Evolutionary conservation across 176 grass and related monocot species (phyloP).

Genomic region (Oryza glaberrima): DNA sequence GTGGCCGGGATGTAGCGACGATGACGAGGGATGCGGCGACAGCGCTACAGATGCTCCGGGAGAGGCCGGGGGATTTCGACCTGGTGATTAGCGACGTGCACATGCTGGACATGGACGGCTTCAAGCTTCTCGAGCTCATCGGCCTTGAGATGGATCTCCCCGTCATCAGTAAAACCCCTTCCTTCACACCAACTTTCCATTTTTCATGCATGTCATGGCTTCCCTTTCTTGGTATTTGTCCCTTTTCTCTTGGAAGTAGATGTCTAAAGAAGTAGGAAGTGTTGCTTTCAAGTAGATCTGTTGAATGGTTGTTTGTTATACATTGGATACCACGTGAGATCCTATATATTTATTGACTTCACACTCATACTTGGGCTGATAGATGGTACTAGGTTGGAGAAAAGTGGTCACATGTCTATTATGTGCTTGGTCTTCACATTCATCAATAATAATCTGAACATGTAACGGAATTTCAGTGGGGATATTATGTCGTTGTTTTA

Average conservation of each 20-base stretch:
- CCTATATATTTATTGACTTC: not conserved
- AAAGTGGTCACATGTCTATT: not conserved
- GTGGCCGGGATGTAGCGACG: conserved; percentile 50
- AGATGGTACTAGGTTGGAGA: not conserved
- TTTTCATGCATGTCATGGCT: not conserved
- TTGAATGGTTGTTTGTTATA: not conserved
- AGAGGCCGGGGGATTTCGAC: conserved; percentile 54
- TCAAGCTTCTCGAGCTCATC: conserved; percentile 62
- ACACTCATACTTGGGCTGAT: not conserved
- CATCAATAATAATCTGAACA: no score
- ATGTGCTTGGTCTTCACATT: no score
- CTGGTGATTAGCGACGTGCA: conserved; percentile 63
- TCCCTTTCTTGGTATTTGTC: not conserved
- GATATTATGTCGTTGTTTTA: no score
- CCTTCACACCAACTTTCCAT: not conserved
- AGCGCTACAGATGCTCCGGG: conserved; percentile 56
- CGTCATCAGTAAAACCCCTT: conserved; percentile 63
- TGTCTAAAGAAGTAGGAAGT: not conserved
- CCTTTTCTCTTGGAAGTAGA: not conserved
- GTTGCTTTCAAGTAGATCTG: not conserved
- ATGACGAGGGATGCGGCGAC: conserved; percentile 13
- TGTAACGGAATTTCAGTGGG: no score
- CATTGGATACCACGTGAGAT: not conserved
- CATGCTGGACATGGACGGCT: conserved; percentile 72
- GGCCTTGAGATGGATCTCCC: conserved; percentile 76